phyloP scores from a whole-genome alignment of 176 grass and related monocot genomes.

The Calamus simplicifolius region DNA sequence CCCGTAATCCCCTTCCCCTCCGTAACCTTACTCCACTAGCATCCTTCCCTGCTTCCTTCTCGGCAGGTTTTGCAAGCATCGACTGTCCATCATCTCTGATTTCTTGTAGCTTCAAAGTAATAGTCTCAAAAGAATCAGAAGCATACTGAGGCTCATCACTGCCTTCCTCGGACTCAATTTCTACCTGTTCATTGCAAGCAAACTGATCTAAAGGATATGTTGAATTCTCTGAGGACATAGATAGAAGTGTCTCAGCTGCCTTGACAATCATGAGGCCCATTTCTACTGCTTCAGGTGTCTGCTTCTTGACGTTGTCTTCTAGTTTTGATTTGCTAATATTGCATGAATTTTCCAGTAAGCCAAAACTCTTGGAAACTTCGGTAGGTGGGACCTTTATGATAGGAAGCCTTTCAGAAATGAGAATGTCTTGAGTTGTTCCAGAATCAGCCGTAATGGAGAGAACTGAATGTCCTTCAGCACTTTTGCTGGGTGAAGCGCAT shows the following conservation, averaged over 20 bases:
- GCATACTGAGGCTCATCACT: conserved; percentile 26
- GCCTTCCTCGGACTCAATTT: not conserved
- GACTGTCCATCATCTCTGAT: conserved; percentile 50
- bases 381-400: not conserved
- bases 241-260: conserved; percentile 73
- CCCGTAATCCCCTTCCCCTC: conserved; percentile 71
- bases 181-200: conserved; percentile 9
- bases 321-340: conserved; percentile 3
- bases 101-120: conserved; percentile 42
- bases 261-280: conserved; percentile 15
- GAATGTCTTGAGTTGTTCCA: not conserved
- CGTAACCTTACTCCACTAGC: conserved; percentile 47
- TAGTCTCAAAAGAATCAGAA: conserved; percentile 56
- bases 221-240: conserved; percentile 37
- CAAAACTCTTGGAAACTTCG: conserved; percentile 13
- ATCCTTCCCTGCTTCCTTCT: conserved; percentile 29
- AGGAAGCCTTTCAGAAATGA: not conserved
- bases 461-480: not conserved
- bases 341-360: not conserved
- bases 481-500: not conserved
- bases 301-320: conserved; percentile 14
- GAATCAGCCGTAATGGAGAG: not conserved
- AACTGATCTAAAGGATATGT: not conserved
- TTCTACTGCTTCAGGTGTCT: conserved; percentile 13
- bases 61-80: conserved; percentile 12